These are phyloP conservation scores for Sambucus nigra DNA, from an alignment of 129 eudicot genomes.

Conservation along the genomic window DNA sequence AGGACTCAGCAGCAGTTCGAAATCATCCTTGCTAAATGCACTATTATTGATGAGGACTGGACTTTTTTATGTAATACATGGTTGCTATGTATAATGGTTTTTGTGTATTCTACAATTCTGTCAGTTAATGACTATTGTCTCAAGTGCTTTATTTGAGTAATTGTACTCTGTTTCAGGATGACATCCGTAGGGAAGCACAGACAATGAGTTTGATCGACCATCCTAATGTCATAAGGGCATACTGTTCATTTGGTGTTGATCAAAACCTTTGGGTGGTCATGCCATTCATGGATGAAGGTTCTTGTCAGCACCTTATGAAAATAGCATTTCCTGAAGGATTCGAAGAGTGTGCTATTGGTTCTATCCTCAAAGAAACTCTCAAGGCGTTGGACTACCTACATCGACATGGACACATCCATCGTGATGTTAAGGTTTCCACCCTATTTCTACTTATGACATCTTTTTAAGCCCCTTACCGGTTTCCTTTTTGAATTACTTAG, in stretches of 20 bases:
- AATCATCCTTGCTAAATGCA: too few species aligned
- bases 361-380: conserved; percentile 83
- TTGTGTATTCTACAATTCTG: too few species aligned
- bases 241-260: conserved; percentile 86
- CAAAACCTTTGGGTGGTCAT: conserved; percentile 93
- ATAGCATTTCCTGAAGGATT: conserved; percentile 88
- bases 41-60: too few species aligned
- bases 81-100: too few species aligned
- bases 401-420: conserved; percentile 93
- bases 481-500: too few species aligned
- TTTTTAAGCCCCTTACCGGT: too few species aligned
- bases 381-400: conserved; percentile 93
- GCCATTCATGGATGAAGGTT: conserved; percentile 99
- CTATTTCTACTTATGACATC: too few species aligned
- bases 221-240: conserved; percentile 77
- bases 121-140: too few species aligned
- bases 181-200: conserved; percentile 92
- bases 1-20: too few species aligned
- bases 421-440: conserved; percentile 74
- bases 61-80: too few species aligned
- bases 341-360: conserved; percentile 75
- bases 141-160: conserved; percentile 10
- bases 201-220: conserved; percentile 86
- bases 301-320: conserved; percentile 95
- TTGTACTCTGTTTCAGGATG: conserved; percentile 59